A percentile compares a stretch with the other conserved stretches of the same genome.
Evolutionary conservation across 108 stramenopile species (phyloP).

Genomic region (Bacterosira constricta): DNA sequence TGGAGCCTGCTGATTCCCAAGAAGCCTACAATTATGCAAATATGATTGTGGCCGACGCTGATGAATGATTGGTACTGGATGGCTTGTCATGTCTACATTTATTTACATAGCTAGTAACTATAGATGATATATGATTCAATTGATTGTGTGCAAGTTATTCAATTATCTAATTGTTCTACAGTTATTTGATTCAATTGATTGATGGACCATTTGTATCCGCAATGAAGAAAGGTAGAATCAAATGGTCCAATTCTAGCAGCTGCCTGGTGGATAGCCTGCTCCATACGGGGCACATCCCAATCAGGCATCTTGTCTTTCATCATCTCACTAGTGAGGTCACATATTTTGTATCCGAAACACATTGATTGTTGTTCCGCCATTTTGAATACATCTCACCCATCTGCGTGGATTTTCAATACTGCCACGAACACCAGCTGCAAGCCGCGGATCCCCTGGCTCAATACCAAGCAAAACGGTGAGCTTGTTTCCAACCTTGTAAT

Average conservation of each 20-base stretch:
- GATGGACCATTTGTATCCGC: neutral
- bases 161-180: too few relatives aligned
- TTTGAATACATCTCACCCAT: neutral
- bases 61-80: too few relatives aligned
- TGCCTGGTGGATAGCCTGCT: neutral
- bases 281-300: neutral
- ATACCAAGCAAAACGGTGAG: neutral
- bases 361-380: slow-evolving; percentile 3
- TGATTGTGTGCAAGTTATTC: too few relatives aligned
- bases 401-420: slow-evolving; percentile 6
- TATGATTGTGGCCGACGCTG: too few relatives aligned
- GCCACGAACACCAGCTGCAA: neutral
- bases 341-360: slow-evolving; percentile 16
- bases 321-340: neutral
- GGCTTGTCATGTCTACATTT: too few relatives aligned
- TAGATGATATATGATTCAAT: too few relatives aligned
- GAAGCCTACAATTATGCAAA: too few relatives aligned
- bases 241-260: neutral
- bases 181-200: neutral
- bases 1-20: too few relatives aligned
- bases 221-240: slow-evolving; percentile 5
- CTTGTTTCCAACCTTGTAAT: slow-evolving; percentile 11
- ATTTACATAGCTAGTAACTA: too few relatives aligned
- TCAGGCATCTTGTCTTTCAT: neutral
- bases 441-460: neutral